Evolutionary conservation across 129 eudicot species (phyloP).

Genomic region (Smallanthus sonchifolius): DNA sequence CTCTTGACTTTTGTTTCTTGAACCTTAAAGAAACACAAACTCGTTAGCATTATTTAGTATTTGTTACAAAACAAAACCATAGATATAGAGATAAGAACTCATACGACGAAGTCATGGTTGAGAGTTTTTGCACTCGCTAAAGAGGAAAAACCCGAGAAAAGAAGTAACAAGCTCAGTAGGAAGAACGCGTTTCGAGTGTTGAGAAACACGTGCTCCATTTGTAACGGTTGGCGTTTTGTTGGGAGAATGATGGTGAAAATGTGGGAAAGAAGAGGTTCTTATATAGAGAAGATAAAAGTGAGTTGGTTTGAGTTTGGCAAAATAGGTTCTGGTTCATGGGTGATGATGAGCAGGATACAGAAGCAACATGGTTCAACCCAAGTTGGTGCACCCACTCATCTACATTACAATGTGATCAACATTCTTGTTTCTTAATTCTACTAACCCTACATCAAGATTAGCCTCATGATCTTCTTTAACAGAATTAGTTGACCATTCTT

Average conservation of each 20-base stretch:
- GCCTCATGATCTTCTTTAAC: slow-evolving; percentile 16
- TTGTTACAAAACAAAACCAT: background rate
- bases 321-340: slow-evolving; percentile 53
- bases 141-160: slow-evolving; percentile 35
- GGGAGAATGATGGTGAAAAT: slow-evolving; percentile 25
- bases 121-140: slow-evolving; percentile 55
- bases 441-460: slow-evolving; percentile 4
- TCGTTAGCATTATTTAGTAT: slow-evolving; percentile 3
- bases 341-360: slow-evolving; percentile 32
- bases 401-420: slow-evolving; percentile 34
- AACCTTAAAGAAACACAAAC: slow-evolving; percentile 43
- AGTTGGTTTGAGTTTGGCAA: slow-evolving; percentile 56
- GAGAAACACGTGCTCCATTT: slow-evolving; percentile 32
- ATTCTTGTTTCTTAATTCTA: slow-evolving; percentile 44
- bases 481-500: slow-evolving; percentile 12
- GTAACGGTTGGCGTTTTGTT: background rate
- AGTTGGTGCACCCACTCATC: slow-evolving; percentile 91
- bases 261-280: slow-evolving; percentile 26
- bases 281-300: slow-evolving; percentile 40
- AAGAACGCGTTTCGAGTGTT: slow-evolving; percentile 10
- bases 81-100: slow-evolving; percentile 12
- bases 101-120: slow-evolving; percentile 70
- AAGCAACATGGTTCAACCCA: slow-evolving; percentile 46
- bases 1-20: slow-evolving; percentile 88
- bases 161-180: slow-evolving; percentile 40